Percentiles rank a stretch among this genome's conserved stretches.
Conservation (phyloP, 176 grass and related monocot species). For the Oryza longistaminata region DNA sequence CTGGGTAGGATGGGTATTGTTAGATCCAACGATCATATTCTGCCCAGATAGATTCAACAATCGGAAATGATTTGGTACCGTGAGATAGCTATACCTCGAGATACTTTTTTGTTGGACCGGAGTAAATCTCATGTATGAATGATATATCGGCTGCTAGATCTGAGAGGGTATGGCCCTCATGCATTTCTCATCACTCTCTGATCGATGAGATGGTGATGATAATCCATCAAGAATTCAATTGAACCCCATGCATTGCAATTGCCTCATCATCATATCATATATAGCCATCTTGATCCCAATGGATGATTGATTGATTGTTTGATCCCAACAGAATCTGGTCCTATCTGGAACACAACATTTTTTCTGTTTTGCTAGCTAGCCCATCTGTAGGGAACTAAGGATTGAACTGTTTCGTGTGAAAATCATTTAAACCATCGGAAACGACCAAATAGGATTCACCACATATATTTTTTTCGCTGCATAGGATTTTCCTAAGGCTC, state of each 20-base stretch:
- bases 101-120: too few species aligned
- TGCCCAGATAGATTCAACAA: too few species aligned
- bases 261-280: conserved; percentile 9
- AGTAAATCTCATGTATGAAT: background rate
- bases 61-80: too few species aligned
- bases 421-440: background rate
- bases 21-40: too few species aligned
- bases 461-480: too few species aligned
- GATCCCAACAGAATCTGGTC: background rate
- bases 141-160: conserved; percentile 18
- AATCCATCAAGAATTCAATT: background rate
- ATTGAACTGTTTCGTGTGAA: background rate
- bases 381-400: background rate
- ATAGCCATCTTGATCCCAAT: background rate
- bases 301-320: conserved; percentile 1
- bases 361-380: background rate
- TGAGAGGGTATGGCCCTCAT: conserved; percentile 34
- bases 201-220: background rate
- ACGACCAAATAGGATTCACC: too few species aligned
- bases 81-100: too few species aligned
- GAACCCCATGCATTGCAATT: conserved; percentile 15
- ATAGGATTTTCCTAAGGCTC: too few species aligned
- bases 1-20: too few species aligned
- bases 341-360: background rate
- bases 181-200: conserved; percentile 3